Evolutionary conservation across 768 basidiomycete genomes (phyloP), one percentile per base, ranked within the genome.

Genomic region (Kwoniella pini): DNA sequence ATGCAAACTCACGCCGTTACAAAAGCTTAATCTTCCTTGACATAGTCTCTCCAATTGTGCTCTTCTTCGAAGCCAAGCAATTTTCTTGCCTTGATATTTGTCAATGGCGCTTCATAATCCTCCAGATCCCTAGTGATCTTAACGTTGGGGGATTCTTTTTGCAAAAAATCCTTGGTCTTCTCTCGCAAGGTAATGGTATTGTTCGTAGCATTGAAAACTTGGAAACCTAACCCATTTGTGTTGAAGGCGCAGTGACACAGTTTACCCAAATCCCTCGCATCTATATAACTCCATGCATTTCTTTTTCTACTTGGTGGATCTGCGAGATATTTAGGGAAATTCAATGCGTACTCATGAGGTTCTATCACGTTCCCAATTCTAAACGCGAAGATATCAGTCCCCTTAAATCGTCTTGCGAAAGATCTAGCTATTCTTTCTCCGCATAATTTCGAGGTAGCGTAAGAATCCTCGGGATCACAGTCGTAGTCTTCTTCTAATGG

Each of bases 181-280:
- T 57, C 45, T 17, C 48, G 50, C 26, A 71, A 49, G 0, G 74
- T 73, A 53, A 71, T 71, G 24, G 70, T 69, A 51, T 69, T 59
- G 64, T 75, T 75, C 10, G 76, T 77, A 0, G 73, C 73, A 59
- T 77, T 77, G 65, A 77, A 77, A 2, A 77, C 68, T 60, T 77
- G 76, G 57, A 68, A 77, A 3, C 73, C 76, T 4, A 77, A 50
- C 12, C 71, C 76, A 38, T 58, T 62, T 50, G 60, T 75, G 43
- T 69, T 48, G 19, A 72, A 43, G 27, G 71, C 71, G 24, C 63
- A 62, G 62, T 77, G 57, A 63, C 71, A 75, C 52, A 77, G 62
- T 62, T 77, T 61, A 2, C 76, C 76, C 12, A 77, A 52, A 59
- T 77, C 76, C 43, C 76, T 62, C 11, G 76, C 76, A 61, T 77